Evolutionary conservation across 306 rosid species (phyloP).

Genomic region (Clitoria ternatea): DNA sequence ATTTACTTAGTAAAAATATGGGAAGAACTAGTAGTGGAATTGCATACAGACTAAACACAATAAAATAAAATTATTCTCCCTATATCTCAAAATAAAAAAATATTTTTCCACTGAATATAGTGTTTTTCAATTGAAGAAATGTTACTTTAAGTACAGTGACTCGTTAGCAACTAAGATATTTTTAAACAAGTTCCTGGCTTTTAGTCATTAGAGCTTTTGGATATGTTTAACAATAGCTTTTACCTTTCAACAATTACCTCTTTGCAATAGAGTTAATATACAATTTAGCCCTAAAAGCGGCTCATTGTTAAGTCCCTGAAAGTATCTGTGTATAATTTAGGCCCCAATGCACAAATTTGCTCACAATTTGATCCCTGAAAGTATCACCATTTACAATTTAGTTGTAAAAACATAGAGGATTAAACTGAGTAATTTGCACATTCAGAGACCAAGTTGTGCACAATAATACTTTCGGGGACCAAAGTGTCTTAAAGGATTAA

Average conservation of each 20-base stretch:
- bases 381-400: no score
- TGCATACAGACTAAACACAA: neutral
- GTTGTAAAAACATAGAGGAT: no score
- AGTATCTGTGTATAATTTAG: no score
- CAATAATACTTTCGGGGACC: no score
- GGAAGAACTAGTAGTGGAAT: neutral
- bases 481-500: no score
- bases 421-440: no score
- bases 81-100: neutral
- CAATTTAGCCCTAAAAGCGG: no score
- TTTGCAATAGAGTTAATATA: no score
- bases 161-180: neutral
- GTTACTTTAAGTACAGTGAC: neutral
- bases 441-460: no score
- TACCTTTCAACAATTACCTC: constrained; percentile 6
- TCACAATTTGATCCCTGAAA: no score
- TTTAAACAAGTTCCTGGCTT: neutral
- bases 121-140: neutral
- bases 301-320: no score
- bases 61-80: neutral
- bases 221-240: neutral
- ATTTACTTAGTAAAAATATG: neutral
- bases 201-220: neutral
- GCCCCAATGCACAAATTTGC: no score
- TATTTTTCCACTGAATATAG: neutral